These are phyloP conservation scores for Boletellus emodensis DNA, from an alignment of 768 basidiomycete genomes.

Conservation along the genomic window DNA sequence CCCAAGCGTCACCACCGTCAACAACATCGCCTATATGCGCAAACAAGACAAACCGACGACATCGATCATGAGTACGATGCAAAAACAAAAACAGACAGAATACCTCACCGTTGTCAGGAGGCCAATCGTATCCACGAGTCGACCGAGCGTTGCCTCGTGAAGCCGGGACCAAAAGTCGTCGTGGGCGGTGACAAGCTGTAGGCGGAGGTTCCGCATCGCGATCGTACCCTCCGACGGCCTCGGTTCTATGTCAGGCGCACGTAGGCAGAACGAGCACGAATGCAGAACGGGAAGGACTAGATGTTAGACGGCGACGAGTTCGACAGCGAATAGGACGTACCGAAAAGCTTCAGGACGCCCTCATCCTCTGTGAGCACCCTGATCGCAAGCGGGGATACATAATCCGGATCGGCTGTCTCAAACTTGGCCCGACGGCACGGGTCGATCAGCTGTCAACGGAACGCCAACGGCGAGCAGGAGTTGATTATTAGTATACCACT, in stretches of 20 bases:
- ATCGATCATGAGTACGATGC: background rate
- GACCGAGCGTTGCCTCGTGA: slow-evolving; percentile 26
- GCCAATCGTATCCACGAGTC: slow-evolving; percentile 22
- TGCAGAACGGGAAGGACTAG: background rate
- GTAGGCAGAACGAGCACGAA: background rate
- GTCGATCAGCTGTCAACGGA: slow-evolving; percentile 18
- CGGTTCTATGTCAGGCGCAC: slow-evolving; percentile 17
- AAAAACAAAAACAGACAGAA: too few species aligned
- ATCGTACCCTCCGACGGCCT: slow-evolving; percentile 21
- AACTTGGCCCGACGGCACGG: slow-evolving; percentile 17
- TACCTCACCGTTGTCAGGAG: slow-evolving; percentile 12
- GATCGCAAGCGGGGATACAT: slow-evolving; percentile 25
- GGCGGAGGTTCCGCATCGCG: slow-evolving; percentile 21
- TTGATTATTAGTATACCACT: too few species aligned
- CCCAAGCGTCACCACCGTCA: slow-evolving; percentile 16
- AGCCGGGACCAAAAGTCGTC: slow-evolving; percentile 12
- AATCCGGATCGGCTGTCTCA: slow-evolving; percentile 21
- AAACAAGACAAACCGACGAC: background rate
- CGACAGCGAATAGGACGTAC: slow-evolving; percentile 4
- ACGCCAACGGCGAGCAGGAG: background rate
- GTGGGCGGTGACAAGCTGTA: slow-evolving; percentile 20
- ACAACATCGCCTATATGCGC: slow-evolving; percentile 16
- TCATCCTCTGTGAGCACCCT: slow-evolving; percentile 23
- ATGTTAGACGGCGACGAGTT: too few species aligned
- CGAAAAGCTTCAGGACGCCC: slow-evolving; percentile 28